Conservation (phyloP, 805 yeast species). For the Vanderwaltozyma tropicalis region DNA sequence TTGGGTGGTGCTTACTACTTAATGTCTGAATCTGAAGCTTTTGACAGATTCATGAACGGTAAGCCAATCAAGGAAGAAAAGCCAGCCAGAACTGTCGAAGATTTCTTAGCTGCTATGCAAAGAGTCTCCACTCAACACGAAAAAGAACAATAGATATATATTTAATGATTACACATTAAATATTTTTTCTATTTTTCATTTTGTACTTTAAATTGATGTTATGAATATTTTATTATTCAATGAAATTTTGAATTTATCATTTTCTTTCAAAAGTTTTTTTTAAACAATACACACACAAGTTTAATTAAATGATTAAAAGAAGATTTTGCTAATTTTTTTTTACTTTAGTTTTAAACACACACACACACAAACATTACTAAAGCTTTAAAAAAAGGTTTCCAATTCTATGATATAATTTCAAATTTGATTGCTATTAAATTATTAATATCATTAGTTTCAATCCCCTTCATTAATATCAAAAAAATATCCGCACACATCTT, state of each 20-base stretch:
- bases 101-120: slow-evolving; percentile 77
- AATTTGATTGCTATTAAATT: not conserved
- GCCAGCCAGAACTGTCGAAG: slow-evolving; percentile 64
- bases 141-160: slow-evolving; percentile 48
- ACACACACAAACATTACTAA: not conserved
- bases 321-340: not conserved
- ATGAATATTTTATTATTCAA: not conserved
- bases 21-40: slow-evolving; percentile 72
- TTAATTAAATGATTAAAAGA: not conserved
- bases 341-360: no score
- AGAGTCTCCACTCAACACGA: slow-evolving; percentile 87
- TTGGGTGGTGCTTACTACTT: slow-evolving; percentile 94
- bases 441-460: not conserved
- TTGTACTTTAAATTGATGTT: not conserved
- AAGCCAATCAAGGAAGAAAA: slow-evolving; percentile 49
- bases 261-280: not conserved
- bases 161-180: not conserved
- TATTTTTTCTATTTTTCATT: slow-evolving; percentile 1
- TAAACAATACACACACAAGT: slow-evolving; percentile 2
- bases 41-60: slow-evolving; percentile 81
- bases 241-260: not conserved
- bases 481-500: slow-evolving; percentile 2
- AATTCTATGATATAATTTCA: not conserved
- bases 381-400: no score
- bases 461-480: slow-evolving; percentile 1